A percentile compares a stretch with the other conserved stretches of the same genome.
These are phyloP conservation scores for Adansonia digitata DNA, from an alignment of 345 rosid genomes.

Conservation along the genomic window DNA sequence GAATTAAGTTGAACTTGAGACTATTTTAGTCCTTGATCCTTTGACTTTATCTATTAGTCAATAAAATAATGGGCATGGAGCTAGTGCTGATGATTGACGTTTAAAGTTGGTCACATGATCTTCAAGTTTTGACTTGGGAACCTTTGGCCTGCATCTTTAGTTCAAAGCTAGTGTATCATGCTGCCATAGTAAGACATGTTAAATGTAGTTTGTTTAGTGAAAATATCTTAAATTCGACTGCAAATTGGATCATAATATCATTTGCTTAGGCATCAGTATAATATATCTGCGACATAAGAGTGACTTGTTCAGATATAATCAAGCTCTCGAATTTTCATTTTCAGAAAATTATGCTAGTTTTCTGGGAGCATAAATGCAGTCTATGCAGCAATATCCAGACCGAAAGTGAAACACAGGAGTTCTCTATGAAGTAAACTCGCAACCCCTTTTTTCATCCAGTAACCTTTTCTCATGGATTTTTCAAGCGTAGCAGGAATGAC, in stretches of 20 bases:
- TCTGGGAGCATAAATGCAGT: slow-evolving; percentile 9
- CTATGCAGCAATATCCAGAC: slow-evolving; percentile 14
- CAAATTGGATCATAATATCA: not conserved
- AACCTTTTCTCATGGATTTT: slow-evolving; percentile 12
- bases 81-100: not conserved
- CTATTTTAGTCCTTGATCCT: not conserved
- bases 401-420: not conserved
- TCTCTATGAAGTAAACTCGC: not conserved
- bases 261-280: not conserved
- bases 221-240: not conserved
- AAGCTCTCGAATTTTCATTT: not conserved
- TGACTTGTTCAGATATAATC: not conserved
- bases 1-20: not conserved
- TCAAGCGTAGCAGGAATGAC: slow-evolving; percentile 12
- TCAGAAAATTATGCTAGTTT: slow-evolving; percentile 10
- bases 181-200: not conserved
- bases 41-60: not conserved
- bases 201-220: not conserved
- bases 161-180: not conserved
- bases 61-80: not conserved
- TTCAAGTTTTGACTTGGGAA: not conserved
- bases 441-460: not conserved
- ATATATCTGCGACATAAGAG: not conserved
- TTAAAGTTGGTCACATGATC: not conserved
- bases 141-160: not conserved